Evolutionary conservation across 768 basidiomycete genomes (phyloP).

Genomic region (Psilocybe cubensis): DNA sequence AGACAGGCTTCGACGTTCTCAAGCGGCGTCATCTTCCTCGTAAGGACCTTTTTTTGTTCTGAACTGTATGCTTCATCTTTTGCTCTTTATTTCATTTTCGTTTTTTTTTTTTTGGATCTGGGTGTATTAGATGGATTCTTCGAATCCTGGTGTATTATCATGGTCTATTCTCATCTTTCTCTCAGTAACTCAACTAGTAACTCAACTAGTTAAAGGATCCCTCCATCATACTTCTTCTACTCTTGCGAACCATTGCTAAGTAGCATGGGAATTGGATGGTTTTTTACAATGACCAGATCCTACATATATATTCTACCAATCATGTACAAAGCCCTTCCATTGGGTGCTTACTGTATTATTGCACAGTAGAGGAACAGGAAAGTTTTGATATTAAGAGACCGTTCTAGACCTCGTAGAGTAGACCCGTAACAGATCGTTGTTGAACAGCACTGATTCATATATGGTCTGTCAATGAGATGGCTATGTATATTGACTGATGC

Average conservation of each 20-base stretch:
- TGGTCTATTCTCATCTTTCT: too few relatives aligned
- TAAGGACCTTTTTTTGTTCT: neutral
- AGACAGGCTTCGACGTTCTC: constrained; percentile 2
- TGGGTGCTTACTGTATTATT: neutral
- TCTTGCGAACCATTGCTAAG: too few relatives aligned
- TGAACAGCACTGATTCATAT: too few relatives aligned
- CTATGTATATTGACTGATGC: neutral
- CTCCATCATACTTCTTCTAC: too few relatives aligned
- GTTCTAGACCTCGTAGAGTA: too few relatives aligned
- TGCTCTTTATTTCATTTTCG: neutral
- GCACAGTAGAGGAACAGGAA: neutral
- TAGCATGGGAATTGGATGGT: too few relatives aligned
- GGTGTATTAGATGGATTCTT: neutral
- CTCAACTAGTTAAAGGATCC: too few relatives aligned
- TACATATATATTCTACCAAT: too few relatives aligned
- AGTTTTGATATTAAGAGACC: too few relatives aligned
- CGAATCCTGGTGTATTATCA: neutral
- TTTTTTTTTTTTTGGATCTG: neutral
- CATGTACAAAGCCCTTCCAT: too few relatives aligned
- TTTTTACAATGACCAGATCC: too few relatives aligned
- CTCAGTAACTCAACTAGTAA: neutral
- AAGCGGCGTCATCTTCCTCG: constrained; percentile 3
- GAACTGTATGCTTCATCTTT: neutral
- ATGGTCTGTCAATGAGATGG: neutral
- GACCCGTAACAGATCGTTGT: too few relatives aligned